These are phyloP conservation scores for Ulvella scutata DNA, from an alignment of 139 green algal genomes.

Conservation along the genomic window DNA sequence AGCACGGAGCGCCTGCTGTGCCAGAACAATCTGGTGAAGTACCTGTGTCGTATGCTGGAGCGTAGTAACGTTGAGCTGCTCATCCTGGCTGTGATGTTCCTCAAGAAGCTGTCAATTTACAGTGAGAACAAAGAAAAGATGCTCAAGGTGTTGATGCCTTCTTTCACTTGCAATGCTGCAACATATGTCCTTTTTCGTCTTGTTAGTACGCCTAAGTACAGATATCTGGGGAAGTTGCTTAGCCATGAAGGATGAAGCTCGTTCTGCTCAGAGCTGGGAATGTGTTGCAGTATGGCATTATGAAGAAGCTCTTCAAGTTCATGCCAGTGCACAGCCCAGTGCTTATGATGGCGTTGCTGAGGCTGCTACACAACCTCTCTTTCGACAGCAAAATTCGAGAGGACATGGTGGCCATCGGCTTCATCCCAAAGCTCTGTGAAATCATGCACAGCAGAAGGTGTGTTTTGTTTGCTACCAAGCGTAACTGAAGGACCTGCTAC, in stretches of 20 bases:
- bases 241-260: slow-evolving; percentile 11
- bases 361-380: slow-evolving; percentile 76
- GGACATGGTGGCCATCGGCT: slow-evolving; percentile 50
- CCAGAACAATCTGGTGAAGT: slow-evolving; percentile 46
- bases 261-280: slow-evolving; percentile 14
- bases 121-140: slow-evolving; percentile 25
- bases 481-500: no score
- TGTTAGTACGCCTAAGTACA: no score
- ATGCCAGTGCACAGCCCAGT: slow-evolving; percentile 43
- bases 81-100: slow-evolving; percentile 58
- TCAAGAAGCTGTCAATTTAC: slow-evolving; percentile 63
- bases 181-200: background rate
- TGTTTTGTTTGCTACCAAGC: no score
- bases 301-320: slow-evolving; percentile 46
- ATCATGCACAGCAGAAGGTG: background rate
- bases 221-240: no score
- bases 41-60: slow-evolving; percentile 60
- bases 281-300: slow-evolving; percentile 21
- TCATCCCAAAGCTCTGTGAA: slow-evolving; percentile 50
- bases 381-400: slow-evolving; percentile 56
- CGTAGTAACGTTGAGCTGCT: slow-evolving; percentile 65
- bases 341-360: slow-evolving; percentile 48
- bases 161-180: no score
- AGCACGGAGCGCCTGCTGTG: slow-evolving; percentile 72
- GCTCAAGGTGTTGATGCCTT: background rate